Evolutionary conservation across 805 yeast genomes (phyloP).

Genomic region (Yarrowia sp.): DNA sequence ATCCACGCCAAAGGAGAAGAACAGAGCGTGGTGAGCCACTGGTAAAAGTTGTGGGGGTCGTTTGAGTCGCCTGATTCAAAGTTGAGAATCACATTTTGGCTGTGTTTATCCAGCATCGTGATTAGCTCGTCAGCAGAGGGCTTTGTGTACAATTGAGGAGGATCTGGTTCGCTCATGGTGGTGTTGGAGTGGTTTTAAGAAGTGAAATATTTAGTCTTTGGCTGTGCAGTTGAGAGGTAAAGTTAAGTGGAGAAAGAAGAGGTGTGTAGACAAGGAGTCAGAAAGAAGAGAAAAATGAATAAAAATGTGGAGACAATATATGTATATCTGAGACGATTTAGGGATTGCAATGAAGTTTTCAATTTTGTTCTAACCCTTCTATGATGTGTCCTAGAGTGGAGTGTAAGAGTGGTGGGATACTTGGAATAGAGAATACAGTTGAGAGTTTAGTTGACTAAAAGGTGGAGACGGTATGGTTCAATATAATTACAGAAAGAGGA

Average conservation of each 20-base stretch:
- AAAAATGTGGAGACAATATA: too few species aligned
- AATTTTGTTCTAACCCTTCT: too few species aligned
- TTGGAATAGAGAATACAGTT: too few species aligned
- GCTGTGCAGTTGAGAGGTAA: neutral
- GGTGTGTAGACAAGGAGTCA: neutral
- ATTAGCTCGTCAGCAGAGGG: neutral
- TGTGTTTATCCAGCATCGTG: neutral
- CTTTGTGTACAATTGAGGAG: slow-evolving; percentile 9
- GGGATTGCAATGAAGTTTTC: too few species aligned
- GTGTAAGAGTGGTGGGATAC: too few species aligned
- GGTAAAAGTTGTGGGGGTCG: slow-evolving; percentile 28
- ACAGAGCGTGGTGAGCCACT: slow-evolving; percentile 38
- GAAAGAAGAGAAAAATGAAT: too few species aligned
- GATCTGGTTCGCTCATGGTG: neutral
- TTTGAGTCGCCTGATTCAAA: slow-evolving; percentile 1
- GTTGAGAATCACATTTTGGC: slow-evolving; percentile 12
- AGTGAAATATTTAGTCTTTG: slow-evolving; percentile 4
- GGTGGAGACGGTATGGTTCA: too few species aligned
- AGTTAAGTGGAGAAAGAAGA: neutral
- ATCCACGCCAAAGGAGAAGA: slow-evolving; percentile 46
- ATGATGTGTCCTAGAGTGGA: too few species aligned
- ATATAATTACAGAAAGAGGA: too few species aligned
- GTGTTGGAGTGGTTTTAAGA: neutral
- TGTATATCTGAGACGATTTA: too few species aligned
- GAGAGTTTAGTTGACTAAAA: too few species aligned